A percentile compares a stretch with the other conserved stretches of the same genome.
Conservation (phyloP, 768 basidiomycete genomes). For the Tylopilus plumbeoviolaceoides region DNA sequence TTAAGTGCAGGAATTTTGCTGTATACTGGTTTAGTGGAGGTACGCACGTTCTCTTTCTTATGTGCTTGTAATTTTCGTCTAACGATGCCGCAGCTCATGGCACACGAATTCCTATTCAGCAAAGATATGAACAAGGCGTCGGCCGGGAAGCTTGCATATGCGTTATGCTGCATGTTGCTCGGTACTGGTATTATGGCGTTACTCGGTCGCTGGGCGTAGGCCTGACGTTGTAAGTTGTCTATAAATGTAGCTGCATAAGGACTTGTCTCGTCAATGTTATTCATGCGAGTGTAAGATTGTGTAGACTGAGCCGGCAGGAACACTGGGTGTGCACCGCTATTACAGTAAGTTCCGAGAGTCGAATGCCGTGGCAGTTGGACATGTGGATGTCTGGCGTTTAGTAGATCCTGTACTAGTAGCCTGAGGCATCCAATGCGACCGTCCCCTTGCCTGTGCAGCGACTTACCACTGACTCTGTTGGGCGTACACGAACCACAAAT, state of each 20-base stretch:
- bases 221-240: no score
- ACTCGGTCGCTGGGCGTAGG: conserved; percentile 89
- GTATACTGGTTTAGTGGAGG: conserved; percentile 86
- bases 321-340: no score
- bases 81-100: conserved; percentile 57
- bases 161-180: conserved; percentile 70
- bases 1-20: conserved; percentile 84
- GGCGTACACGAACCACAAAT: no score
- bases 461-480: no score
- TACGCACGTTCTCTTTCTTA: conserved; percentile 17
- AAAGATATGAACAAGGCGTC: conserved; percentile 76
- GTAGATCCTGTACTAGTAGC: no score
- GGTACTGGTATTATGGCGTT: conserved; percentile 90
- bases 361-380: no score
- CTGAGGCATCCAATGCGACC: no score
- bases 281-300: no score
- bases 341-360: no score
- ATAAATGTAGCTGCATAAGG: background rate
- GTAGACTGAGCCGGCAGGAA: no score
- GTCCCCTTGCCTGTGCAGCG: no score
- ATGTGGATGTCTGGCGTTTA: no score
- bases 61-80: background rate
- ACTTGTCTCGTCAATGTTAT: background rate
- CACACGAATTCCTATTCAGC: conserved; percentile 93
- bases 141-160: conserved; percentile 62